These are phyloP conservation scores for Tetrapyrgos nigripes DNA, from an alignment of 1,284 basidiomycete genomes.

Conservation along the genomic window DNA sequence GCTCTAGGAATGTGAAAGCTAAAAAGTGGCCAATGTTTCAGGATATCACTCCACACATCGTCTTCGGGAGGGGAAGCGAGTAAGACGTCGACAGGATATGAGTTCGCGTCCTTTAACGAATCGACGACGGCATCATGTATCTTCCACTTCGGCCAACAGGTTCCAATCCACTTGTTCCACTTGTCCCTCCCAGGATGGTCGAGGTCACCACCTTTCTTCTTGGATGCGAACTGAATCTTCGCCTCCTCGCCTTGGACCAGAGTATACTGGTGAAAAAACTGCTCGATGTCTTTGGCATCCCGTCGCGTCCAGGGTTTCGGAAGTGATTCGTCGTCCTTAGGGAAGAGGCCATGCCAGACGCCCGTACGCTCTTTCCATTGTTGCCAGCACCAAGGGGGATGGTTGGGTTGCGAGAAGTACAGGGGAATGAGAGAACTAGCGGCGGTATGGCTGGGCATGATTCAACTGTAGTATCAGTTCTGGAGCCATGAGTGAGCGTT, in stretches of 20 bases:
- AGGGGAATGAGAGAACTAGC: slow-evolving; percentile 23
- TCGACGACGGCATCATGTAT: slow-evolving; percentile 27
- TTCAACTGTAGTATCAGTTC: neutral
- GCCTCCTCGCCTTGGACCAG: slow-evolving; percentile 9
- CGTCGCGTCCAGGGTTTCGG: slow-evolving; percentile 23
- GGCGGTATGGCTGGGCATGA: slow-evolving; percentile 18
- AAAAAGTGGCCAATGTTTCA: too few relatives aligned
- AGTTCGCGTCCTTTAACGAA: slow-evolving; percentile 10
- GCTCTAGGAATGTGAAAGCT: slow-evolving; percentile 20
- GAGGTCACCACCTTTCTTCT: neutral
- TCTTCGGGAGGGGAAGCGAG: slow-evolving; percentile 22
- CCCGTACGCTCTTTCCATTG: slow-evolving; percentile 30
- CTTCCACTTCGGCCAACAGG: slow-evolving; percentile 20
- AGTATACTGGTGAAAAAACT: slow-evolving; percentile 23
- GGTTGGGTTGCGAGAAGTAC: slow-evolving; percentile 18
- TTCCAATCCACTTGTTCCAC: slow-evolving; percentile 22
- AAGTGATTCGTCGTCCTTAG: slow-evolving; percentile 18
- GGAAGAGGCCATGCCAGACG: slow-evolving; percentile 30
- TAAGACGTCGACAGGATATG: slow-evolving; percentile 24
- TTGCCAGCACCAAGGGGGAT: slow-evolving; percentile 28
- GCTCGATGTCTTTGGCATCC: slow-evolving; percentile 15
- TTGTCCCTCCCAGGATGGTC: slow-evolving; percentile 24
- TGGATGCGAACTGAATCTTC: slow-evolving; percentile 23
- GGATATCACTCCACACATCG: slow-evolving; percentile 19
- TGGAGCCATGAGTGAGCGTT: too few relatives aligned